Evolutionary conservation across 2,329 filamentous ascomycete genomes (phyloP), one percentile per base, ranked within the genome.

Genomic region (Paecilomyces sp.): DNA sequence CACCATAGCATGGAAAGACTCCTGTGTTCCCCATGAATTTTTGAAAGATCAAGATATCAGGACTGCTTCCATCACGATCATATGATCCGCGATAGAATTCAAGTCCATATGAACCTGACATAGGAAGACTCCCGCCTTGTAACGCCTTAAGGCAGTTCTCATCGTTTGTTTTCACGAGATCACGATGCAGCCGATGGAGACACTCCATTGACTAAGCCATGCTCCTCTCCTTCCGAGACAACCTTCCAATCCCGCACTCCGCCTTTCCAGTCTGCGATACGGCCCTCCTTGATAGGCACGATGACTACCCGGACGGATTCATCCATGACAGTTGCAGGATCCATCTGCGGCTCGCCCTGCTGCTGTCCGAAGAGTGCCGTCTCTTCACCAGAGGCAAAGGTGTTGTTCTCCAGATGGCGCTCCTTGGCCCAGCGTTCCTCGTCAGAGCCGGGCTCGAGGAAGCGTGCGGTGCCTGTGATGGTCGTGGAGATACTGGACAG

Each of bases 191-290:
- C 65, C 58, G 55, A 60, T 30, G 64, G 60, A 8, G 56, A 8
- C 25, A 69, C 60, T 31, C 73, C 73, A 65, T 75, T 75, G 54
- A 74, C 67, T 36, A 71, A 58, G 1, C 64, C 55, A 33, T 62
- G 58, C 22, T 54, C 68, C 54, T 69, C 67, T 31, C 69, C 72
- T 34, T 71, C 68, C 47, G 71, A 67, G 31, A 79, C 71, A 60
- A 81, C 64, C 30, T 68, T 63, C 85, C 86, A 97, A 71, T 97
- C 93, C 67, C 89, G 85, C 3, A 97, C 91, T 13, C 87, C 85
- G n/a, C 94, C 93, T 79, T 96, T 96, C 89, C 90, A 96, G 74
- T 96, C 94, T 65, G 90, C 92, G 68, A 95, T 95, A 68, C 92
- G 84, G 55, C 94, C 92, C 71, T 92, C 90, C 67, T 83, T 84